A percentile compares a stretch with the other conserved stretches of the same genome.
Conservation (phyloP, 2,329 filamentous ascomycete species). For the Aureobasidium sp. region DNA sequence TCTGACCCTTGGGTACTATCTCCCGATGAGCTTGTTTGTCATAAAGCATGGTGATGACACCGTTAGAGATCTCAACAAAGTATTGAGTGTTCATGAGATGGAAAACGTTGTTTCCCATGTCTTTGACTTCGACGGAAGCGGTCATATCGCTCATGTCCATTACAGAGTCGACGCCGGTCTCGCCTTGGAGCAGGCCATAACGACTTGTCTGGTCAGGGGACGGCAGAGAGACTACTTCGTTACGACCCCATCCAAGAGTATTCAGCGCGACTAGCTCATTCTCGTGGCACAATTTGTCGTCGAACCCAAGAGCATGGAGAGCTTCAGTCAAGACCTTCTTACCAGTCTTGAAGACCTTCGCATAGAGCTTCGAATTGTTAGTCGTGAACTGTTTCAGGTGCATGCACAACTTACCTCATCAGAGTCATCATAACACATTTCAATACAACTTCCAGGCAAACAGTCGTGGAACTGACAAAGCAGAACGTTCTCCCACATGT, state of each 20-base stretch:
- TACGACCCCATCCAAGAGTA: constrained; percentile 68
- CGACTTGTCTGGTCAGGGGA: constrained; percentile 26
- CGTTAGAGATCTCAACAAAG: constrained; percentile 61
- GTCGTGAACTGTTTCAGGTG: background rate
- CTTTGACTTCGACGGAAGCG: constrained; percentile 38
- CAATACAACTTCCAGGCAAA: constrained; percentile 86
- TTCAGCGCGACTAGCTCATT: constrained; percentile 61
- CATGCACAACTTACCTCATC: constrained; percentile 48
- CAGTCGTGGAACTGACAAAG: constrained; percentile 98
- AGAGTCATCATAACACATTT: constrained; percentile 97
- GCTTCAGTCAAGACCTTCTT: constrained; percentile 63
- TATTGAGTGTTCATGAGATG: constrained; percentile 73
- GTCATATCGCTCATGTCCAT: background rate
- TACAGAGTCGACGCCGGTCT: constrained; percentile 35
- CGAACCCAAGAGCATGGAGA: constrained; percentile 57
- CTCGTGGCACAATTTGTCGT: constrained; percentile 35
- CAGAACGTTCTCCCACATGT: constrained; percentile 88
- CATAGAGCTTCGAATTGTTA: constrained; percentile 54
- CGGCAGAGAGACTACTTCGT: constrained; percentile 60
- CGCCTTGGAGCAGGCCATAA: constrained; percentile 41
- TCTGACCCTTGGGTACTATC: constrained; percentile 60
- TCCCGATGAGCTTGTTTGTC: constrained; percentile 69
- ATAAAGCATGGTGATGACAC: constrained; percentile 75
- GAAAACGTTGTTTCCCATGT: constrained; percentile 55
- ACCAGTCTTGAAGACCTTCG: constrained; percentile 69